Base-by-base conservation (phyloP, 129 eudicot genomes). In the Saposhnikovia divaricata region DNA sequence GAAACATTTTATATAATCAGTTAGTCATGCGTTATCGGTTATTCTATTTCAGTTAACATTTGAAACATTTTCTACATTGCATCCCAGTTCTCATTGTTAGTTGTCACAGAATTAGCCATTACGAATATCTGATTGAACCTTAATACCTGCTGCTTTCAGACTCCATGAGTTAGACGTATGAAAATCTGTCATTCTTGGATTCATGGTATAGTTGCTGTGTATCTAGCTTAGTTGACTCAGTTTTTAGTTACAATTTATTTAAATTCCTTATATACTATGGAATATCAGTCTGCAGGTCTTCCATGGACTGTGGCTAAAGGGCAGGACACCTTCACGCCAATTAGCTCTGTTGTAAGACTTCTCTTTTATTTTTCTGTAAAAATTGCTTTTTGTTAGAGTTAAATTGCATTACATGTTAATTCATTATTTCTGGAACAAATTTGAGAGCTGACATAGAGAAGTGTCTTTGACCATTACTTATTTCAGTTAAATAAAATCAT, bases 271-370 rank as follows among this genome's bases (percentile, higher is more conserved):
- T 45, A 0, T 12, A n/a, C 61, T 78, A 72, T 73, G 43, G 47
- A 82, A 72, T 88, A 75, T 37, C n/a, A 95, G 98, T 87, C 96
- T 86, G 97, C 98, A 90, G 98, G 98, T 82, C 98, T 95, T 66
- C 98, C 98, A 43, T 95, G 98, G 98, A 89, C 90, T 39, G 78
- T 87, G 66, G 92, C 98, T 77, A 95, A 95, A 85, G 98, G 97
- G 74, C 98, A 92, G 88, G 98, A 95, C 81, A 95, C 98, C 75
- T 95, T 92, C 85, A 95, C 98, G 9, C 97, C 98, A 27, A 95
- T 95, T 79, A 95, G 98, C 89, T 83, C 87, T 72, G 83, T 95
- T 61, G 97, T 95, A 92, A 89, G 92, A 81, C 14, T 45, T 45
- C 8, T 57, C 31, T 57, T 23, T 23, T 57, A 0, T 9, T 2